phyloP scores from a whole-genome alignment of 352 stramenopile genomes.

The Phytophthora sojae region DNA sequence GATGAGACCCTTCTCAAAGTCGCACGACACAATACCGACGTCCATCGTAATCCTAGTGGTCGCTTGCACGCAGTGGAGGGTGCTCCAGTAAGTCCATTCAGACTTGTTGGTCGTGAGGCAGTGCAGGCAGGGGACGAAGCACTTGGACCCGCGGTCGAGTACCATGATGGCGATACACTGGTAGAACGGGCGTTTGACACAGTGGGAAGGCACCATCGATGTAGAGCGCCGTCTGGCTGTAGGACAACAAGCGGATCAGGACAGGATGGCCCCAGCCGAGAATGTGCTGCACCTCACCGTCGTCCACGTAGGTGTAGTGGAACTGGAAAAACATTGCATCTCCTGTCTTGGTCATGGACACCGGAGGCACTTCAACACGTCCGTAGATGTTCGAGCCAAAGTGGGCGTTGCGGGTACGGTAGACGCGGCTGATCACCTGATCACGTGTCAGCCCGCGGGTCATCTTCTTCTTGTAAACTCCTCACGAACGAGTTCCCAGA shows the following conservation, averaged over 20 bases:
- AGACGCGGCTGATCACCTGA: constrained; percentile 83
- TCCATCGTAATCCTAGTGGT: constrained; percentile 3
- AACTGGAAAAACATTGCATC: constrained; percentile 34
- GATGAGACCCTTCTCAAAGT: constrained; percentile 31
- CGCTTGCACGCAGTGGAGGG: too few relatives aligned
- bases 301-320: constrained; percentile 25
- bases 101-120: too few relatives aligned
- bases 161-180: too few relatives aligned
- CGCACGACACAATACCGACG: constrained; percentile 24
- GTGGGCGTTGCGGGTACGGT: constrained; percentile 12
- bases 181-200: too few relatives aligned
- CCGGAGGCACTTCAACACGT: constrained; percentile 21
- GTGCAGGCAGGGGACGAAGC: too few relatives aligned
- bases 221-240: too few relatives aligned
- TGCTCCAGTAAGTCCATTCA: too few relatives aligned
- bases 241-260: too few relatives aligned
- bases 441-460: constrained; percentile 46
- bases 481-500: too few relatives aligned
- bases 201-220: constrained; percentile 1
- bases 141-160: too few relatives aligned
- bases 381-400: constrained; percentile 26
- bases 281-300: constrained; percentile 12
- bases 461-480: too few relatives aligned
- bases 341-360: constrained; percentile 9
- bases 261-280: too few relatives aligned